Percentiles rank a stretch among this genome's conserved stretches.
Conservation (phyloP, 768 basidiomycete genomes). For the Mycena vitilis region DNA sequence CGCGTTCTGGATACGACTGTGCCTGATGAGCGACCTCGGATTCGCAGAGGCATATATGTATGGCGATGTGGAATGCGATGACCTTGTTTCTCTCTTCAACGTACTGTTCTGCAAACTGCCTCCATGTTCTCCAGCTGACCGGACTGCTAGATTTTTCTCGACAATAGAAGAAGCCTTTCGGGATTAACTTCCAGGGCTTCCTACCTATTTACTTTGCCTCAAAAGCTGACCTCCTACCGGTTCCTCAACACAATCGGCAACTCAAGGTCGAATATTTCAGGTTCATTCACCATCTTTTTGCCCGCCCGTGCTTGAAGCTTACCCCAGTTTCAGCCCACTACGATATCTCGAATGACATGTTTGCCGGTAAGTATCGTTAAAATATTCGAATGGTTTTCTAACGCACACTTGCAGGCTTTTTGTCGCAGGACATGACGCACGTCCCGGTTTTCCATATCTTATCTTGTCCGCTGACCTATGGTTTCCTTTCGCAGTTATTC, state of each 20-base stretch:
- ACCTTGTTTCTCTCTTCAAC: constrained; percentile 73
- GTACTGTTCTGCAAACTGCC: constrained; percentile 47
- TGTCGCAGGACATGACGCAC: constrained; percentile 78
- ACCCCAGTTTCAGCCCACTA: constrained; percentile 63
- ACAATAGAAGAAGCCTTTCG: constrained; percentile 62
- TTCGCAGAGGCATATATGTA: constrained; percentile 86
- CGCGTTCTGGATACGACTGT: constrained; percentile 69
- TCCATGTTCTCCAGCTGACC: not conserved
- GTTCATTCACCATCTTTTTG: not conserved
- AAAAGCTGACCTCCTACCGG: constrained; percentile 66
- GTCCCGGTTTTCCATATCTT: not conserved
- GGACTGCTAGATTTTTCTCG: constrained; percentile 68
- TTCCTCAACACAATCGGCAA: constrained; percentile 76
- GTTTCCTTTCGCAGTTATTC: constrained; percentile 51
- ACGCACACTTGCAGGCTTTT: constrained; percentile 52
- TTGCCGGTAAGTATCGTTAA: too few species aligned
- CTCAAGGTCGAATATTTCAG: constrained; percentile 72
- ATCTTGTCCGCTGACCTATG: not conserved
- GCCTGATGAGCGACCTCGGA: constrained; percentile 73
- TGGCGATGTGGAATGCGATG: constrained; percentile 76
- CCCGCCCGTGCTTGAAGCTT: not conserved
- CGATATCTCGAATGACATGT: constrained; percentile 84
- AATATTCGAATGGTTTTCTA: too few species aligned
- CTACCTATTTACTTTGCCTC: constrained; percentile 64
- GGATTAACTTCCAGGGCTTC: constrained; percentile 63